Conservation (phyloP, 169 alveolate species). For the Besnoitia besnoiti region DNA sequence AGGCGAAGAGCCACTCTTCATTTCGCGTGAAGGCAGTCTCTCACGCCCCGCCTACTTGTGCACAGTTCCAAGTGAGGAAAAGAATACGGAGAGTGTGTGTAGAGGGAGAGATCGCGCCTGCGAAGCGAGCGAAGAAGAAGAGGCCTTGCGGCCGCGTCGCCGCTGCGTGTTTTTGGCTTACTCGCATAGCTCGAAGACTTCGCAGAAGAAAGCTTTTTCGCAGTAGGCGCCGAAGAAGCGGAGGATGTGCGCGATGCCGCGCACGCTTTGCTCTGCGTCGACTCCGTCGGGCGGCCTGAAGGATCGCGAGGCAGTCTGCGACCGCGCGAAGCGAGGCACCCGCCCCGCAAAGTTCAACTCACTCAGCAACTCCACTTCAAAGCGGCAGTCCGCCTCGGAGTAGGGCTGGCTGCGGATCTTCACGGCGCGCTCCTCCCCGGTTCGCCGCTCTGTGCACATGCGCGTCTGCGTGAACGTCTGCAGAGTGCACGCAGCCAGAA, state of each 20-base stretch:
- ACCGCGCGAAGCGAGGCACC: not conserved
- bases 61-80: no score
- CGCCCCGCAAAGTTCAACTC: slow-evolving; percentile 4
- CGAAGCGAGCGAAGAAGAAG: no score
- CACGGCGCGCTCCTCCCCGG: not conserved
- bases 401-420: slow-evolving; percentile 22
- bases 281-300: not conserved
- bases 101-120: no score
- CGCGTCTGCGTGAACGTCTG: slow-evolving; percentile 28
- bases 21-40: no score
- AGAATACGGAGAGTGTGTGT: no score
- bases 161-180: not conserved
- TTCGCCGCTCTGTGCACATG: not conserved
- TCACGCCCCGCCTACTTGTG: no score
- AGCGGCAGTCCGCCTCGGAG: slow-evolving; percentile 16
- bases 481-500: not conserved
- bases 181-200: slow-evolving; percentile 34
- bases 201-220: slow-evolving; percentile 4
- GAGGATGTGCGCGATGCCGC: not conserved
- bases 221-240: slow-evolving; percentile 33
- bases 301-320: not conserved
- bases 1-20: no score
- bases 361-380: slow-evolving; percentile 1
- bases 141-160: no score
- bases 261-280: not conserved